A percentile compares a stretch with the other conserved stretches of the same genome.
Conservation (phyloP, 2,329 filamentous ascomycete species). For the Karstenula rhodostoma region DNA sequence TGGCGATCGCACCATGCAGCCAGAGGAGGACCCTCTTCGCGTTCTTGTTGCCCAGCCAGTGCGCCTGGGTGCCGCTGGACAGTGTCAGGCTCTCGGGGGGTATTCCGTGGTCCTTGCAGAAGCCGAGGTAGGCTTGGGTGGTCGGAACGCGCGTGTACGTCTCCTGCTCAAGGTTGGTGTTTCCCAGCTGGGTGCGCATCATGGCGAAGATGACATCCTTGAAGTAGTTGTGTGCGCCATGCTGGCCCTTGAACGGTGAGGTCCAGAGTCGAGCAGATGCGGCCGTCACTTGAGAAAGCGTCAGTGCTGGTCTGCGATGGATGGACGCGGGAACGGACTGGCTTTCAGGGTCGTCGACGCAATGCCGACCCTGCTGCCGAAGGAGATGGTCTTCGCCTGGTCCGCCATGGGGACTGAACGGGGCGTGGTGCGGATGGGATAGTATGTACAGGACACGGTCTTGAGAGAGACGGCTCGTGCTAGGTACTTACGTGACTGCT, state of each 20-base stretch:
- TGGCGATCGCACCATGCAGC: constrained; percentile 52
- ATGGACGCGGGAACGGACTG: constrained; percentile 28
- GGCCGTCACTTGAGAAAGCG: constrained; percentile 36
- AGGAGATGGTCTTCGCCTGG: constrained; percentile 22
- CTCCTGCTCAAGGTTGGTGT: constrained; percentile 40
- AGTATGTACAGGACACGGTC: not conserved
- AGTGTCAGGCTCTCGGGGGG: constrained; percentile 50
- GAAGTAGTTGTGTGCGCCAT: constrained; percentile 46
- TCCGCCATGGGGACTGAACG: constrained; percentile 32
- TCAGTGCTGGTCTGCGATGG: constrained; percentile 4
- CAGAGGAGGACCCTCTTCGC: constrained; percentile 55
- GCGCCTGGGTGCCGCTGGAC: constrained; percentile 53
- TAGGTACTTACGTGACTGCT: no score
- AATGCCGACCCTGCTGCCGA: constrained; percentile 44
- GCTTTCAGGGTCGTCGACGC: constrained; percentile 40
- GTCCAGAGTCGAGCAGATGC: constrained; percentile 44
- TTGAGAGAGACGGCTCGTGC: no score
- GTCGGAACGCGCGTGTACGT: constrained; percentile 43
- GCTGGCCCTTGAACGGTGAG: constrained; percentile 48
- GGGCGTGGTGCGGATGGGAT: not conserved
- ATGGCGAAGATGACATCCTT: constrained; percentile 45
- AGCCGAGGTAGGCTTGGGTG: constrained; percentile 45
- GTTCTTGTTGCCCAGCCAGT: constrained; percentile 55
- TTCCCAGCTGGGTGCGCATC: constrained; percentile 42
- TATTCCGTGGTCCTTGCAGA: constrained; percentile 46